Conservation (phyloP, 192 early-diverging fungal species). For the Lobulomyces angularis region DNA sequence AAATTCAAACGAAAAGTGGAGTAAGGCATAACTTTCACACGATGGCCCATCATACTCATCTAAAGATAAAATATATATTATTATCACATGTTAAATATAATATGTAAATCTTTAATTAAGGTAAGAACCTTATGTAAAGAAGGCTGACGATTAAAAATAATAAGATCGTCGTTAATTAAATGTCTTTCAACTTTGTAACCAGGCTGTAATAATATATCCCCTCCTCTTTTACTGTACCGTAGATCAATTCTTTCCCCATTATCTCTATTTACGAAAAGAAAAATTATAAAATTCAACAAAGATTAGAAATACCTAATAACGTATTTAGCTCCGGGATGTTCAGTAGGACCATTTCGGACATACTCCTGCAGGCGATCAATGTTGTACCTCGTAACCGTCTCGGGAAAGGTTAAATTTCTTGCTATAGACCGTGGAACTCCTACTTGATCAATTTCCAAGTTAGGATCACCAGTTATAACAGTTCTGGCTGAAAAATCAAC, state of each 20-base stretch:
- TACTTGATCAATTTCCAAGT: constrained; percentile 94
- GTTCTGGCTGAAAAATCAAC: constrained; percentile 98
- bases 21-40: constrained; percentile 94
- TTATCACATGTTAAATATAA: too few species aligned
- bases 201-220: constrained; percentile 72
- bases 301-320: too few species aligned
- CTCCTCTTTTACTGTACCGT: constrained; percentile 67
- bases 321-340: constrained; percentile 95
- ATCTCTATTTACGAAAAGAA: too few species aligned
- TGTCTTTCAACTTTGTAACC: constrained; percentile 94
- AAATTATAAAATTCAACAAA: too few species aligned
- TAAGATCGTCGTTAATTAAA: constrained; percentile 84
- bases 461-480: constrained; percentile 97
- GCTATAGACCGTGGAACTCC: constrained; percentile 97
- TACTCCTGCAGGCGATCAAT: constrained; percentile 75
- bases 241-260: constrained; percentile 89
- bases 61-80: too few species aligned
- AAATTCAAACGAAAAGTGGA: constrained; percentile 96
- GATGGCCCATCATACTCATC: constrained; percentile 99
- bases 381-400: constrained; percentile 94
- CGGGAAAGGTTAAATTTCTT: constrained; percentile 90
- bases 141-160: constrained; percentile 99
- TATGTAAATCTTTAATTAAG: too few species aligned
- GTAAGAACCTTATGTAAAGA: constrained; percentile 98
- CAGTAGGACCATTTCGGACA: constrained; percentile 79